These are phyloP conservation scores for Lipomyces spencermartinsiae DNA, from an alignment of 805 yeast species.

Conservation along the genomic window DNA sequence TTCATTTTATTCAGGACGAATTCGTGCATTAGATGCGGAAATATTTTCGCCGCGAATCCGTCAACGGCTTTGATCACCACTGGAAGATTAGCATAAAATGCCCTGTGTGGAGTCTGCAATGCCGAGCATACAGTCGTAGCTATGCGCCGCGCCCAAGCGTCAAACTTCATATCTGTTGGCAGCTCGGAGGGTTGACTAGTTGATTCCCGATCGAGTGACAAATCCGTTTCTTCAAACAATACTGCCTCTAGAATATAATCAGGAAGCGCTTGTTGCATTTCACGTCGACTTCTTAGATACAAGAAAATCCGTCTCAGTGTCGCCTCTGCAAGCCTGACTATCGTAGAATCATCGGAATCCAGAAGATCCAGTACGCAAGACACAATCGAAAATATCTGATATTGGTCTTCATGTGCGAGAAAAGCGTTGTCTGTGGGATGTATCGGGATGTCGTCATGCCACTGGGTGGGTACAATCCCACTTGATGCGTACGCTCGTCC, in stretches of 20 bases:
- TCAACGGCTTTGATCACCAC: slow-evolving; percentile 3
- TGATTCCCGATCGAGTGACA: not conserved
- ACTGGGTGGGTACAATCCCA: slow-evolving; percentile 14
- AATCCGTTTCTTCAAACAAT: not conserved
- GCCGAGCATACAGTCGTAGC: slow-evolving; percentile 7
- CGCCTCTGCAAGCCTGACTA: slow-evolving; percentile 15
- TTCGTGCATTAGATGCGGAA: slow-evolving; percentile 17
- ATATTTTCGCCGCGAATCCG: slow-evolving; percentile 20
- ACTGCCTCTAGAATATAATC: not conserved
- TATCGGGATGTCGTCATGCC: slow-evolving; percentile 13
- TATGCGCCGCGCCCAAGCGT: slow-evolving; percentile 15
- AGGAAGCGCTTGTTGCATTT: not conserved
- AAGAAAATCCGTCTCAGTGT: slow-evolving; percentile 6
- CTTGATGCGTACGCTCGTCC: slow-evolving; percentile 29
- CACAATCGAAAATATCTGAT: slow-evolving; percentile 9
- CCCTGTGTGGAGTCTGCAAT: not conserved
- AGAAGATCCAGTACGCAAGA: not conserved
- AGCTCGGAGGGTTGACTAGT: not conserved
- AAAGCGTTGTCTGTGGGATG: not conserved
- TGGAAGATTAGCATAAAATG: slow-evolving; percentile 9
- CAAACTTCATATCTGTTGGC: slow-evolving; percentile 8
- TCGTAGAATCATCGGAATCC: slow-evolving; percentile 15
- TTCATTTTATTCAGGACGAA: slow-evolving; percentile 1
- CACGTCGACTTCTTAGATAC: not conserved
- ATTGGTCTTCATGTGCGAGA: not conserved